Base-by-base conservation (phyloP, 2,329 filamentous ascomycete genomes). In the Aspergillus spinulosporus region DNA sequence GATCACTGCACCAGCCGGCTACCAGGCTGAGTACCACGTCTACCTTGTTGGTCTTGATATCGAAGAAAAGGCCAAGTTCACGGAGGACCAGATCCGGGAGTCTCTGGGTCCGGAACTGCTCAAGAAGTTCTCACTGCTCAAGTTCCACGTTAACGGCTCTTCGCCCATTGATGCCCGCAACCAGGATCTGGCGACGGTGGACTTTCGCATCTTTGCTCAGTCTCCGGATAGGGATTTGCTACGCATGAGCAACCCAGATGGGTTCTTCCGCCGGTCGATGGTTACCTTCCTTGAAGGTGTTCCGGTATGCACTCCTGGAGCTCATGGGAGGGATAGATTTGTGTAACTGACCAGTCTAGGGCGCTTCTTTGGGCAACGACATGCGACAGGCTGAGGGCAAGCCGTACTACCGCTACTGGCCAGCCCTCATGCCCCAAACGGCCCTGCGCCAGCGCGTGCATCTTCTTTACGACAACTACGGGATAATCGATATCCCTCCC, bases 351-450 rank as follows among this genome's bases (percentile, higher is more conserved):
- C 21, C 21, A 21, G 21, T 21, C 21, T 26, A 45, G 43, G 36
- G 52, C 11, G 52, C 52, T 21, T 54, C 52, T 6, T 37, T 54
- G n/a, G 52, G 45, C n/a, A 54, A 54, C 29, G 53, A 55, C 40
- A 55, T 55, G 53, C 37, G 53, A 29, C 46, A 44, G 21, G 37
- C 39, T 9, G 53, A 55, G 34, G 39, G 46, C 37, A 55, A 55
- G 39, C 53, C 53, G 7, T 55, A 49, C 40, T 50, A 45, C 46
- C 28, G 34, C 3, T 55, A 55, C 53, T 49, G 49, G 49, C 49
- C 54, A 14, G 54, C 54, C 28, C 32, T 57, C 11, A 5, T 57
- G 7, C 49, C 54, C 7, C 54, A 52, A 21, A 46, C 49, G 6
- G 49, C 21, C 5, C 26, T 57, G 11, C 28, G 21, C 8, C 43